A percentile compares a stretch with the other conserved stretches of the same genome.
phyloP scores from a whole-genome alignment of 495 filamentous ascomycete species.

The Xylaria sp. region DNA sequence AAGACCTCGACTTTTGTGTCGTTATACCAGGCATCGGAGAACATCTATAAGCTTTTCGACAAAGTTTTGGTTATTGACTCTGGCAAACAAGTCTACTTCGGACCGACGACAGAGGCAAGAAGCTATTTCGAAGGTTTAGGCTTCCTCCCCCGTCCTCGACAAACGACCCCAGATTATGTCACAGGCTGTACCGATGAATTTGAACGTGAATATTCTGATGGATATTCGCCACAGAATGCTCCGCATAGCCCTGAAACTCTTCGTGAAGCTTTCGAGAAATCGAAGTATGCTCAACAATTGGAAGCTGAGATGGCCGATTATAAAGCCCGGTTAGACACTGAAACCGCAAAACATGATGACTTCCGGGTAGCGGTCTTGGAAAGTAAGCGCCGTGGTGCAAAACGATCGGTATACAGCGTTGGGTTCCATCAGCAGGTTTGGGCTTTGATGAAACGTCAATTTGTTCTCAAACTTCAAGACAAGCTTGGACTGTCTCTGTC shows the following conservation, averaged over 20 bases:
- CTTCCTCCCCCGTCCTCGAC: slow-evolving; percentile 77
- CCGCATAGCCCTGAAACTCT: slow-evolving; percentile 71
- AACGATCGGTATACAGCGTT: slow-evolving; percentile 79
- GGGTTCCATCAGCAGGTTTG: slow-evolving; percentile 81
- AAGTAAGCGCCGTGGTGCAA: slow-evolving; percentile 74
- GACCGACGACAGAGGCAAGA: slow-evolving; percentile 70
- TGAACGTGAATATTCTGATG: slow-evolving; percentile 76
- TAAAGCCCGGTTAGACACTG: slow-evolving; percentile 57
- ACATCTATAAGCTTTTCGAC: slow-evolving; percentile 86
- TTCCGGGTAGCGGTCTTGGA: slow-evolving; percentile 79
- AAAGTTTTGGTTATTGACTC: slow-evolving; percentile 85
- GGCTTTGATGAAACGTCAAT: slow-evolving; percentile 84
- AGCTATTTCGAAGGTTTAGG: slow-evolving; percentile 84
- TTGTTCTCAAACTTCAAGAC: slow-evolving; percentile 84
- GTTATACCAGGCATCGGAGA: slow-evolving; percentile 83
- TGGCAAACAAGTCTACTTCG: slow-evolving; percentile 83
- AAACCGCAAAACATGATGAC: slow-evolving; percentile 69
- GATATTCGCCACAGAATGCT: slow-evolving; percentile 64
- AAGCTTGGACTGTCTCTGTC: slow-evolving; percentile 75
- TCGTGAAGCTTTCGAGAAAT: slow-evolving; percentile 71
- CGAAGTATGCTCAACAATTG: slow-evolving; percentile 61
- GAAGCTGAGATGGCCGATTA: slow-evolving; percentile 73
- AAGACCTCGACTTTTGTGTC: slow-evolving; percentile 81
- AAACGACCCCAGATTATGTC: slow-evolving; percentile 86
- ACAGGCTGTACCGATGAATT: slow-evolving; percentile 85